A percentile compares a stretch with the other conserved stretches of the same genome.
Conservation (phyloP, 495 filamentous ascomycete species). For the Penicillium canariense region DNA sequence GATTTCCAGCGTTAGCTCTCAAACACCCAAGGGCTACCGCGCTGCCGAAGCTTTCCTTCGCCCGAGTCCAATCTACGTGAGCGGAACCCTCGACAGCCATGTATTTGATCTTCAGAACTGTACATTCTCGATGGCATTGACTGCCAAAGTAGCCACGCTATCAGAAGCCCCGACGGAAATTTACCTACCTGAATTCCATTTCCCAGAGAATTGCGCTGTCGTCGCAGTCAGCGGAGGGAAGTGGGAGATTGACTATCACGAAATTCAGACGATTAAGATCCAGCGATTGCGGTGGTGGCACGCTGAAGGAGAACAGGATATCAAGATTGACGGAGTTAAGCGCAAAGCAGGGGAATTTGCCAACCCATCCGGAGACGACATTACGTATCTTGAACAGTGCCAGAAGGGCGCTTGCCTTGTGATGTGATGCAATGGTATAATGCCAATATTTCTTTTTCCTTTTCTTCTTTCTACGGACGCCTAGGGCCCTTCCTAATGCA, state of each 20-base stretch:
- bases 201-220: constrained; percentile 65
- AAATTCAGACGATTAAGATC: constrained; percentile 60
- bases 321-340: constrained; percentile 75
- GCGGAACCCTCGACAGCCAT: constrained; percentile 63
- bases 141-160: constrained; percentile 48
- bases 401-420: constrained; percentile 49
- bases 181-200: constrained; percentile 90
- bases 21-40: constrained; percentile 66
- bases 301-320: constrained; percentile 72
- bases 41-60: constrained; percentile 91
- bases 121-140: constrained; percentile 66
- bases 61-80: constrained; percentile 74
- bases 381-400: constrained; percentile 62
- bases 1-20: constrained; percentile 58
- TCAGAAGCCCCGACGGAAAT: constrained; percentile 74
- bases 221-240: constrained; percentile 82
- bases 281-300: constrained; percentile 91
- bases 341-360: constrained; percentile 49
- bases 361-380: constrained; percentile 48
- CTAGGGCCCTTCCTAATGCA: not conserved
- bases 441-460: not conserved
- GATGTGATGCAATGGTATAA: constrained; percentile 43
- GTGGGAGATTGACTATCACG: constrained; percentile 76
- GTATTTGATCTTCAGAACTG: constrained; percentile 77
- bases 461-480: not conserved